Percentiles rank a stretch among this genome's conserved stretches.
These are phyloP conservation scores for Tardiomyces digboiensis DNA, from an alignment of 1,139 yeast genomes.

Conservation along the genomic window DNA sequence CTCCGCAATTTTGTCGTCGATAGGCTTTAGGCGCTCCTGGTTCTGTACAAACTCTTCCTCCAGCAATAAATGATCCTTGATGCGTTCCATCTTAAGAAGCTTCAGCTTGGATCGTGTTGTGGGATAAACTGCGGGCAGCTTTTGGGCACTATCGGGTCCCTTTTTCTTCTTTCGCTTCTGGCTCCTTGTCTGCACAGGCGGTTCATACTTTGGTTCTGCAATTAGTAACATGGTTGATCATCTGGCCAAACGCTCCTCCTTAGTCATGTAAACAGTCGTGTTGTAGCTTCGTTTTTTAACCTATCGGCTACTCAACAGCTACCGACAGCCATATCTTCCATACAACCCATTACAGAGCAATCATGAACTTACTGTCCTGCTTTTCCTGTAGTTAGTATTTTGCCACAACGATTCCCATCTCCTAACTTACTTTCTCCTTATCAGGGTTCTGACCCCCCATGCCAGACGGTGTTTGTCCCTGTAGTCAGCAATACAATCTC, in stretches of 20 bases:
- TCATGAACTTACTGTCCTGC: slow-evolving; percentile 28
- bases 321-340: too few relatives aligned
- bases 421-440: slow-evolving; percentile 40
- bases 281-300: too few relatives aligned
- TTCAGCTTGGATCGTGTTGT: slow-evolving; percentile 90
- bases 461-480: slow-evolving; percentile 42
- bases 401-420: slow-evolving; percentile 4
- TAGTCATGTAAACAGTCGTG: too few relatives aligned
- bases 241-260: too few relatives aligned
- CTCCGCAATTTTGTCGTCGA: slow-evolving; percentile 94
- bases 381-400: slow-evolving; percentile 19
- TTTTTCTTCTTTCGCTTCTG: slow-evolving; percentile 72
- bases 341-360: too few relatives aligned
- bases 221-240: neutral
- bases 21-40: slow-evolving; percentile 91
- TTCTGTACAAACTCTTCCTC: slow-evolving; percentile 97
- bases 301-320: too few relatives aligned
- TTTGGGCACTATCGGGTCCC: slow-evolving; percentile 85
- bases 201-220: slow-evolving; percentile 91
- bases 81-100: slow-evolving; percentile 85
- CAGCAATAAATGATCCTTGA: slow-evolving; percentile 87
- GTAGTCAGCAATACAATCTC: neutral
- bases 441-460: slow-evolving; percentile 56
- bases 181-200: slow-evolving; percentile 92
- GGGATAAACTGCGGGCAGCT: slow-evolving; percentile 84